These are phyloP conservation scores for Tolypocladium guangdongense DNA, from an alignment of 2,329 filamentous ascomycete genomes.

Conservation along the genomic window DNA sequence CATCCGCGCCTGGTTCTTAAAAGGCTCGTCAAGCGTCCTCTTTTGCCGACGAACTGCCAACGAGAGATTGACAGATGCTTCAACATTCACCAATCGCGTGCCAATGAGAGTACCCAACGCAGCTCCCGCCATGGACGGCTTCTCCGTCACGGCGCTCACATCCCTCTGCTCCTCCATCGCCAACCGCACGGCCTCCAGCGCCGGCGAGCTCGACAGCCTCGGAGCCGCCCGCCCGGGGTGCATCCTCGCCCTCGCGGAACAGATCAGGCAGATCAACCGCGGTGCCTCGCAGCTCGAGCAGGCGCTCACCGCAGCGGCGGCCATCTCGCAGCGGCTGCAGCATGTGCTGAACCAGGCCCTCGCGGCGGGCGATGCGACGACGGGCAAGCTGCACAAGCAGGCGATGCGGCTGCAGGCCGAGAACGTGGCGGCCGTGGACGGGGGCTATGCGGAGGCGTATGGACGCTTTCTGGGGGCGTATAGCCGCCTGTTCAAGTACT, in stretches of 20 bases:
- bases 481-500: neutral
- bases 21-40: neutral
- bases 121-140: constrained; percentile 17
- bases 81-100: neutral
- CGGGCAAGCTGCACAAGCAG: constrained; percentile 22
- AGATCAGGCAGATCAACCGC: neutral
- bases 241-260: neutral
- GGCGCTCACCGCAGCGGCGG: constrained; percentile 11
- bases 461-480: neutral
- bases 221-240: neutral
- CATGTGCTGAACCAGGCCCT: constrained; percentile 15
- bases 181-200: constrained; percentile 16
- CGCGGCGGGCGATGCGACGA: constrained; percentile 15
- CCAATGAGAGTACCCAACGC: neutral
- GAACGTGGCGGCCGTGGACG: constrained; percentile 12
- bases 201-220: constrained; percentile 11
- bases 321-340: constrained; percentile 20
- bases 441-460: constrained; percentile 4
- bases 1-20: neutral
- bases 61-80: neutral
- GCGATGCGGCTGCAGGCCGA: constrained; percentile 18
- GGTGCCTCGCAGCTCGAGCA: constrained; percentile 8
- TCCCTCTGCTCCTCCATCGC: constrained; percentile 19
- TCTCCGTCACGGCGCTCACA: constrained; percentile 22
- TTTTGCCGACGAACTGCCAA: neutral